Percentiles rank a stretch among this genome's conserved stretches.
Conservation (phyloP, 1,139 yeast species). For the Debaryomyces nepalensis region DNA sequence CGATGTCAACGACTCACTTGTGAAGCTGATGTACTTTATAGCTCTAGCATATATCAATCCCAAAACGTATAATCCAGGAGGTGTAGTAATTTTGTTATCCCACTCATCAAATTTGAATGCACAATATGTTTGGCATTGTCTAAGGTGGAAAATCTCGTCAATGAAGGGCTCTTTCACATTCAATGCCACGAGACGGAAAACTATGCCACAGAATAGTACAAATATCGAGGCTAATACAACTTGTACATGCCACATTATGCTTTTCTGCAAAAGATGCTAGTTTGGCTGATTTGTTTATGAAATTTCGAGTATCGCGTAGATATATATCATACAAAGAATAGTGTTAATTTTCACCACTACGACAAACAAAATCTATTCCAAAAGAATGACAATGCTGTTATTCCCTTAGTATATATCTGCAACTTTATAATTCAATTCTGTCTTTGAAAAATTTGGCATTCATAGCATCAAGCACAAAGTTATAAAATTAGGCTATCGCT, state of each 20-base stretch:
- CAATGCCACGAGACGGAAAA: conserved; percentile 20
- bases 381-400: no score
- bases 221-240: background rate
- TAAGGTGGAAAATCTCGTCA: conserved; percentile 86
- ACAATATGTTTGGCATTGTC: conserved; percentile 75
- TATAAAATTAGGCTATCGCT: background rate
- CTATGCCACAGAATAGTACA: conserved; percentile 4
- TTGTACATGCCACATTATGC: conserved; percentile 6
- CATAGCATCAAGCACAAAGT: conserved; percentile 6
- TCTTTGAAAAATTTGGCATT: background rate
- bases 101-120: conserved; percentile 63
- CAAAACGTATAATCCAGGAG: conserved; percentile 85
- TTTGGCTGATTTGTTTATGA: background rate
- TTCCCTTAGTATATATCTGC: no score
- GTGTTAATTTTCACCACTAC: no score
- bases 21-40: conserved; percentile 23
- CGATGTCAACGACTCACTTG: conserved; percentile 25
- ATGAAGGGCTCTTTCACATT: conserved; percentile 49
- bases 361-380: no score
- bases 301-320: conserved; percentile 10
- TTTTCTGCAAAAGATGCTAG: background rate
- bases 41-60: conserved; percentile 55
- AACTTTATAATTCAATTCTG: background rate
- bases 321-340: no score
- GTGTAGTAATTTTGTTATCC: conserved; percentile 94